Evolutionary conservation across 2,329 filamentous ascomycete genomes (phyloP).

Genomic region (Xylariaceae sp.): DNA sequence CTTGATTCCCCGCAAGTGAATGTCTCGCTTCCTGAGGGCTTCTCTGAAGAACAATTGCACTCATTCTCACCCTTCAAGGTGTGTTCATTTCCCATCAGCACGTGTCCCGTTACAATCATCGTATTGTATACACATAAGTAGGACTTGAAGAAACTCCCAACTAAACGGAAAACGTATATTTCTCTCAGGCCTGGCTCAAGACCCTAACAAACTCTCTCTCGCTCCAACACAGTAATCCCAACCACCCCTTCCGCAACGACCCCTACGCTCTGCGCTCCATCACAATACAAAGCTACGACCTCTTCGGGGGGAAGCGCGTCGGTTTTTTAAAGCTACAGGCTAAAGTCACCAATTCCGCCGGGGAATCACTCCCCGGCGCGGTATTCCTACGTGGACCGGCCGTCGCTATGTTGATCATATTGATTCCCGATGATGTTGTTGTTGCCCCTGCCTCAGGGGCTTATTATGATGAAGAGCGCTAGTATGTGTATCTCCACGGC

Average conservation of each 20-base stretch:
- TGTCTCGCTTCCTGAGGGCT: conserved; percentile 40
- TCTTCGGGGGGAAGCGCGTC: conserved; percentile 42
- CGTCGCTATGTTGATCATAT: conserved; percentile 55
- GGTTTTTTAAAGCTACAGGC: conserved; percentile 54
- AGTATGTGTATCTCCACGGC: conserved; percentile 22
- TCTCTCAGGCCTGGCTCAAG: conserved; percentile 42
- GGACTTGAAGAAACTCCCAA: neutral
- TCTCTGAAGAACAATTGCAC: conserved; percentile 41
- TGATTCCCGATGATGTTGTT: conserved; percentile 45
- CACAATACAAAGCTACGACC: conserved; percentile 49
- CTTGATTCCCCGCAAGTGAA: conserved; percentile 36
- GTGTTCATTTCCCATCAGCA: conserved; percentile 11
- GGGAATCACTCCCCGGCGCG: conserved; percentile 47
- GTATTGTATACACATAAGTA: neutral
- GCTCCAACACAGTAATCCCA: conserved; percentile 36
- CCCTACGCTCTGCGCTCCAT: conserved; percentile 49
- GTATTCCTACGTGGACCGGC: conserved; percentile 55
- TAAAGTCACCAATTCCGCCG: conserved; percentile 41
- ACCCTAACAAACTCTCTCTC: conserved; percentile 43
- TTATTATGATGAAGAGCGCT: conserved; percentile 38
- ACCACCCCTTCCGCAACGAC: conserved; percentile 48
- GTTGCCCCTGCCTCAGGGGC: conserved; percentile 18
- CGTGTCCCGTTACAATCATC: neutral
- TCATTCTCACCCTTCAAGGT: conserved; percentile 48
- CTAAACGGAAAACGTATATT: neutral